A percentile compares a stretch with the other conserved stretches of the same genome.
phyloP scores from a whole-genome alignment of 495 filamentous ascomycete species.

The Penicillium paradoxum region DNA sequence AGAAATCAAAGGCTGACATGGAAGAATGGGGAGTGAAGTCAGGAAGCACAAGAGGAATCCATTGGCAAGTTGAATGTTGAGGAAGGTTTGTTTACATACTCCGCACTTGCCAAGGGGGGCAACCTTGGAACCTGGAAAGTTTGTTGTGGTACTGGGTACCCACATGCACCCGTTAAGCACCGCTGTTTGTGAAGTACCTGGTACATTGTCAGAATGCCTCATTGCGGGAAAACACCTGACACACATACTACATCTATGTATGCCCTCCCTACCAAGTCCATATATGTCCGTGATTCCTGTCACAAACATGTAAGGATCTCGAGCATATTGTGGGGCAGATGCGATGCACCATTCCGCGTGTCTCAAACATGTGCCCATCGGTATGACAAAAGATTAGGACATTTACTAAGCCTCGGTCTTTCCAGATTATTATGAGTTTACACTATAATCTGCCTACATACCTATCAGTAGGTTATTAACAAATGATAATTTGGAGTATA shows the following conservation, averaged over 20 bases:
- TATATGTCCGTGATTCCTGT: neutral
- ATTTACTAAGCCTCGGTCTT: too few species aligned
- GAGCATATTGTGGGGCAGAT: constrained; percentile 7
- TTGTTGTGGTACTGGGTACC: constrained; percentile 25
- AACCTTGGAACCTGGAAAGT: constrained; percentile 10
- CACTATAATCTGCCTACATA: too few species aligned
- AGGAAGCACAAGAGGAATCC: neutral
- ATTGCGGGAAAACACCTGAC: too few species aligned
- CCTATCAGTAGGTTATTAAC: too few species aligned
- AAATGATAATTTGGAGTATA: too few species aligned
- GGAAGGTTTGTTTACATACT: constrained; percentile 28
- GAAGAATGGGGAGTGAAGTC: neutral
- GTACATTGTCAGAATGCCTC: constrained; percentile 1
- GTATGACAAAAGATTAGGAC: neutral
- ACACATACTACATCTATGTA: too few species aligned
- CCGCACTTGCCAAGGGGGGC: constrained; percentile 24
- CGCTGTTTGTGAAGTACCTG: neutral
- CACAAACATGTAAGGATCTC: constrained; percentile 8
- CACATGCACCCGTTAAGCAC: neutral
- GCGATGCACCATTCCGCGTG: constrained; percentile 13
- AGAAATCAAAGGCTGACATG: neutral
- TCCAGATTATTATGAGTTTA: too few species aligned
- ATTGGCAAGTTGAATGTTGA: neutral
- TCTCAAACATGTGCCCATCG: constrained; percentile 16
- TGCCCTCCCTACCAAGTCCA: too few species aligned